Base-by-base conservation (phyloP, 2,329 filamentous ascomycete species). In the Helotiales sp. region DNA sequence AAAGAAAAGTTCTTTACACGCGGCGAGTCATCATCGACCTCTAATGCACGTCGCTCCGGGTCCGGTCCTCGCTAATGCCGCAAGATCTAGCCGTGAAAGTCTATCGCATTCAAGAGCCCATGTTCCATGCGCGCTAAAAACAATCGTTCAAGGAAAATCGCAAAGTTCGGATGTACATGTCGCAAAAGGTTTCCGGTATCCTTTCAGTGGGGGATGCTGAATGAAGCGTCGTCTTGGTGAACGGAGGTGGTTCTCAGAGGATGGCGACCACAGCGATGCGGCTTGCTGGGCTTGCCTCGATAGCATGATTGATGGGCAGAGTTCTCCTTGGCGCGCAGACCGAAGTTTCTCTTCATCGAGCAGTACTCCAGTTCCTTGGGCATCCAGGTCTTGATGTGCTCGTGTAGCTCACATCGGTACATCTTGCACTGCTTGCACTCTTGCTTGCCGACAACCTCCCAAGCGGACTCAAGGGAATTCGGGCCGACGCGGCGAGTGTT, bases 401-500 rank as follows among this genome's bases (percentile, higher is more conserved):
- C 84, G 78, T 89, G 86, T 66, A 90, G 81, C 79, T 89, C 86
- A 77, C 87, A 90, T 40, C 87, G 83, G 47, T 81, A 84, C 67
- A 86, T 83, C 58, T 86, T 86, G 70, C 87, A 90, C 76, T 89
- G 88, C 66, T 84, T 82, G 77, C 87, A 90, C 76, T 87, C 85
- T 6, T 87, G 85, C 74, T 88, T 86, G 24, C 86, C 87, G 2
- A 86, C 85, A 60, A 85, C 79, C 69, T 86, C 84, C 86, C 87
- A 90, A 52, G 87, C 87, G 82, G 85, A 87, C 75, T 90, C 87
- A 74, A 88, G 82, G 70, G 87, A 83, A 77, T 89, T 89, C 63
- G 87, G 87, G 0, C 87, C 87, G 6, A 81, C 76, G 54, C 88
- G 87, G 15, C 87, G 83, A 55, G 83, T 82, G 20, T 83, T 84